Base-by-base conservation (phyloP, 1,139 yeast species). In the Candida sanyaensis region DNA sequence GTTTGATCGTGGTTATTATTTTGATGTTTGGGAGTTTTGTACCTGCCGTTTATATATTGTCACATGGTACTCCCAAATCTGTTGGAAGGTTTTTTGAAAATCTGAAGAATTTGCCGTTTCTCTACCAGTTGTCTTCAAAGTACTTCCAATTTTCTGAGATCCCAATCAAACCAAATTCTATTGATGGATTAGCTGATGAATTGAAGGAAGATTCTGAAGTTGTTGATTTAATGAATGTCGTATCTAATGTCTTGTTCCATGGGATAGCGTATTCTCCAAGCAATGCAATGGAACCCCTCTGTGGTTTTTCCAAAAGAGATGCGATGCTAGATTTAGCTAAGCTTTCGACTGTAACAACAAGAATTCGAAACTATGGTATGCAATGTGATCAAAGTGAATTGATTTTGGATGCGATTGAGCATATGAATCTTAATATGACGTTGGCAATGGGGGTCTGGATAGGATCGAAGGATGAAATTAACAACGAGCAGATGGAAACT, bases 381-480 rank as follows among this genome's bases (percentile, higher is more conserved):
- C 88, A 83, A 51, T 86, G 92, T 55, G 64, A 75, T 39, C 90
- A 84, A 58, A 75, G 78, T 1, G 78, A 73, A 21, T 62, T 65
- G 37, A 77, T 84, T 13, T 62, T 86, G 42, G 77, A 78, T 13
- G 79, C 88, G 0, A 80, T 86, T 12, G 64, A 68, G 42, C 70
- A 71, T 6, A 63, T 83, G 47, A 67, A 75, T 23, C 61, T 84
- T 37, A 75, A 83, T 53, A 72, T 85, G 74, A 78, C 84, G 0
- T 60, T 86, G 28, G 67, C 88, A 0, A 61, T 85, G 59, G 91
- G 91, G 0, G 78, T 86, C 2, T 83, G 88, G 88, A 78, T 84
- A 38, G 82, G 84, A 0, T 48, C 56, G 0, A 69, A 79, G 59
- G 68, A 71, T 9, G 61, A 63, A 1, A 63, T 68, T 1, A 78